Evolutionary conservation across 805 yeast genomes (phyloP), one percentile per base, ranked within the genome.

Genomic region (Candida sithepensis): DNA sequence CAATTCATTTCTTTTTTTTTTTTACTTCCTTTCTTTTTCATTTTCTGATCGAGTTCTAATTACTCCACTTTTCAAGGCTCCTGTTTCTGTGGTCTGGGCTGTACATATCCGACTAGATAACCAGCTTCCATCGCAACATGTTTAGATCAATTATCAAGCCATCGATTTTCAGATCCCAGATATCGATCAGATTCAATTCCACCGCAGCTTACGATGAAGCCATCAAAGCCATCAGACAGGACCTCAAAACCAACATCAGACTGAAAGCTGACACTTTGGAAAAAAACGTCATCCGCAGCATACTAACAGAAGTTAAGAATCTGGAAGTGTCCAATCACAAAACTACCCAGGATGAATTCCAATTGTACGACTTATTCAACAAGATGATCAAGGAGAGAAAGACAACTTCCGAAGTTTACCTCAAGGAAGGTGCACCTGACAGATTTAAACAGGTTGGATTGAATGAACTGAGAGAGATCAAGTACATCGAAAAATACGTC

Each of bases 371-470:
- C 45, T 55, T 67, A 39, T 51, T 68, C 12, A 42, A 49, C 30
- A 71, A 71, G 46, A 65, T 74, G 70, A 58, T 66, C 44, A 71
- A 68, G 44, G 74, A 74, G 49, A 64, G 79, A 52, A 52, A 55
- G 26, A 64, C 63, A 12, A 64, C 75, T 3, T 72, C 73, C 16
- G 57, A 51, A 6, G 69, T 68, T 46, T 74, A 70, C 51, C 45
- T 61, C 42, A 62, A 66, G 40, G 71, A 67, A 34, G 67, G 71
- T 16, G 58, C 74, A 21, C 67, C 69, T n/a, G 78, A 73, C 49
- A 61, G 72, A 50, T 72, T 72, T 44, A 63, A 64, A 23, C 68
- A 67, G 40, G 54, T 67, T 33, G 72, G 69, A 4, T 54, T 58
- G 22, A 66, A 63, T 41, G 79, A 74, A 58, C 50, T 67, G 19